A percentile compares a stretch with the other conserved stretches of the same genome.
These are phyloP conservation scores for Leptomonas pyrrhocoris DNA, from an alignment of 208 protist genomes.

Conservation along the genomic window DNA sequence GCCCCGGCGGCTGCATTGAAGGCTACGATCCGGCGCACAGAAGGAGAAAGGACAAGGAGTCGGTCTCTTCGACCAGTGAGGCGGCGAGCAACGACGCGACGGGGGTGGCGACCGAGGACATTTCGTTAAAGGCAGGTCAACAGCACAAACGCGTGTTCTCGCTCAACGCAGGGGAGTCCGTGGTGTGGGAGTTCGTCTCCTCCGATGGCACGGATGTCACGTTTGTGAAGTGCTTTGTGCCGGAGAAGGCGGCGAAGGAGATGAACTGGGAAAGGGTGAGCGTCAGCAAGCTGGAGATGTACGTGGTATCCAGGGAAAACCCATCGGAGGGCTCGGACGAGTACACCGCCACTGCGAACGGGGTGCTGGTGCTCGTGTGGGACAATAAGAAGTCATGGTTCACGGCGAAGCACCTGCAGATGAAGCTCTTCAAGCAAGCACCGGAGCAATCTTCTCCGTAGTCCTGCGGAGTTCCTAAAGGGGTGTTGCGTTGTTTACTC, in stretches of 20 bases:
- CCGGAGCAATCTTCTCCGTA: neutral
- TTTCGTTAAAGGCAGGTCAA: conserved; percentile 39
- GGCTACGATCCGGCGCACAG: conserved; percentile 16
- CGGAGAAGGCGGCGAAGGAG: neutral
- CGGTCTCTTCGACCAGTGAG: neutral
- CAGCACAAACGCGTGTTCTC: conserved; percentile 36
- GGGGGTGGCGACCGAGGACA: conserved; percentile 45
- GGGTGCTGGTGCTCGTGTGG: conserved; percentile 54
- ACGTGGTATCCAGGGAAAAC: conserved; percentile 28
- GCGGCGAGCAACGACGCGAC: conserved; percentile 9
- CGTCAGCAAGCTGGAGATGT: conserved; percentile 33
- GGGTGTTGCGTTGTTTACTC: too few species aligned
- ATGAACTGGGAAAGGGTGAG: conserved; percentile 10
- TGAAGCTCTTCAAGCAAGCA: conserved; percentile 58
- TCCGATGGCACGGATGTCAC: conserved; percentile 32
- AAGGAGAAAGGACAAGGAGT: neutral
- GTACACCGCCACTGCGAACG: conserved; percentile 40
- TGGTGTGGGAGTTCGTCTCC: conserved; percentile 57
- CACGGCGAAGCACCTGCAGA: conserved; percentile 48
- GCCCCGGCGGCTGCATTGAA: conserved; percentile 43
- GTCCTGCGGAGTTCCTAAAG: neutral
- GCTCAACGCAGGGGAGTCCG: conserved; percentile 35
- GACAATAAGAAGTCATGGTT: conserved; percentile 69
- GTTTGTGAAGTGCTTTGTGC: conserved; percentile 31
- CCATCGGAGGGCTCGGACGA: conserved; percentile 39